Conservation (phyloP, 208 protist genomes). For the Acanthamoeba lenticulata region DNA sequence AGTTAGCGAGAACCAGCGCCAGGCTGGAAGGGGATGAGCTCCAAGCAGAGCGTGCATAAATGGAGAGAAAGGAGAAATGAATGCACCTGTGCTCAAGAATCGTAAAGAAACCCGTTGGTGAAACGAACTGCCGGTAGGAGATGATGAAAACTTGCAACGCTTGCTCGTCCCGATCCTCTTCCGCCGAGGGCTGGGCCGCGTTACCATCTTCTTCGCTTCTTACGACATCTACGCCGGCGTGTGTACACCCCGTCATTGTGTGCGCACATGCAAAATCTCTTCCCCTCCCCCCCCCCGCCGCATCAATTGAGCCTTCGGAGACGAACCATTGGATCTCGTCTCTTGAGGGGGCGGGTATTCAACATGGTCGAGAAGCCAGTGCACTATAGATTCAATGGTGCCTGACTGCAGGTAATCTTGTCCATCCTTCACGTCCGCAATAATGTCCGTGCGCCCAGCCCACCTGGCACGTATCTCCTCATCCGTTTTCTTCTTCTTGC, state of each 20-base stretch:
- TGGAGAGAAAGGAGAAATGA: background rate
- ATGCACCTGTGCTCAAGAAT: conserved; percentile 17
- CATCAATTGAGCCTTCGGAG: background rate
- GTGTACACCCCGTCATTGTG: background rate
- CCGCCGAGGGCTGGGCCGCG: background rate
- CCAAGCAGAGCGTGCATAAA: background rate
- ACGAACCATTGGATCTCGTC: conserved; percentile 9
- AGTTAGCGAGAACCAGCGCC: background rate
- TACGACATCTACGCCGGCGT: background rate
- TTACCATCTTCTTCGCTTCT: background rate
- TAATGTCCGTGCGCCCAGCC: background rate
- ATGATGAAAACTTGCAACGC: conserved; percentile 62
- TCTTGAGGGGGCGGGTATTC: conserved; percentile 8
- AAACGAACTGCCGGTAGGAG: conserved; percentile 65
- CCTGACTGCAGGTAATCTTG: conserved; percentile 2
- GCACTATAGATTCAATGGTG: conserved; percentile 29
- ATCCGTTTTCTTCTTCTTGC: conserved; percentile 50
- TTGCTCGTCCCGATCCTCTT: conserved; percentile 55
- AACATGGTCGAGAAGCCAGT: conserved; percentile 41
- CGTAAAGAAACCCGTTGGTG: conserved; percentile 45
- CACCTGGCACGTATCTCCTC: background rate
- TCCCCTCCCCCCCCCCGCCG: no score
- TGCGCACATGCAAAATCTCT: no score
- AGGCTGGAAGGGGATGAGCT: background rate
- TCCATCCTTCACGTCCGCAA: background rate